These are phyloP conservation scores for Penicillium verhagenii DNA, from an alignment of 495 filamentous ascomycete species.

Conservation along the genomic window DNA sequence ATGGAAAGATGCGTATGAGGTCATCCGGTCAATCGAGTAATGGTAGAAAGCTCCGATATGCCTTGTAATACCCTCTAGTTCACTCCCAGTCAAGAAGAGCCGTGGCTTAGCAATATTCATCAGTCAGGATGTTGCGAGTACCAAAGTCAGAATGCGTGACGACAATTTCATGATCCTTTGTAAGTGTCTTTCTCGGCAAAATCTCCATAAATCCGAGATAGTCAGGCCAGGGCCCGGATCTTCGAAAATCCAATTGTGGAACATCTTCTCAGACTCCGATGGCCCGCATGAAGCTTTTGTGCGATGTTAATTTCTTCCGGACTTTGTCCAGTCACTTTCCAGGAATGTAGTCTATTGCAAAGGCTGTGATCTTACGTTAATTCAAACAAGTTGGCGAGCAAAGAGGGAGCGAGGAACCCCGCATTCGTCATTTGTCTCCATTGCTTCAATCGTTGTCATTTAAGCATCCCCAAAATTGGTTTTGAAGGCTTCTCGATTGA, in stretches of 20 bases:
- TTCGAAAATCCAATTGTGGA: slow-evolving; percentile 24
- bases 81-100: slow-evolving; percentile 17
- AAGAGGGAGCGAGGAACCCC: background rate
- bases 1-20: slow-evolving; percentile 13
- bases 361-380: slow-evolving; percentile 3
- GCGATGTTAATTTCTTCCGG: slow-evolving; percentile 11
- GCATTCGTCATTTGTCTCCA: slow-evolving; percentile 2
- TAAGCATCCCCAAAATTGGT: too few relatives aligned
- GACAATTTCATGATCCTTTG: slow-evolving; percentile 24
- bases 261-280: slow-evolving; percentile 21
- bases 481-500: too few relatives aligned
- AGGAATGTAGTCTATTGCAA: slow-evolving; percentile 35
- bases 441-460: too few relatives aligned
- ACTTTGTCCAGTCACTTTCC: slow-evolving; percentile 24
- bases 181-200: slow-evolving; percentile 20
- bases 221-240: slow-evolving; percentile 9
- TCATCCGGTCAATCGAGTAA: slow-evolving; percentile 15
- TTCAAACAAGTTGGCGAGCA: slow-evolving; percentile 8
- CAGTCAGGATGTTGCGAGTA: slow-evolving; percentile 21
- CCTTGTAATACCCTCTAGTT: slow-evolving; percentile 11
- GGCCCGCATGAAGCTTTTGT: slow-evolving; percentile 27
- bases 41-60: slow-evolving; percentile 1
- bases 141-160: slow-evolving; percentile 21
- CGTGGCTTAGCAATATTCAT: slow-evolving; percentile 9
- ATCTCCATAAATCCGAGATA: slow-evolving; percentile 16